phyloP scores from a whole-genome alignment of 768 basidiomycete genomes.

The Pisolithus albus region DNA sequence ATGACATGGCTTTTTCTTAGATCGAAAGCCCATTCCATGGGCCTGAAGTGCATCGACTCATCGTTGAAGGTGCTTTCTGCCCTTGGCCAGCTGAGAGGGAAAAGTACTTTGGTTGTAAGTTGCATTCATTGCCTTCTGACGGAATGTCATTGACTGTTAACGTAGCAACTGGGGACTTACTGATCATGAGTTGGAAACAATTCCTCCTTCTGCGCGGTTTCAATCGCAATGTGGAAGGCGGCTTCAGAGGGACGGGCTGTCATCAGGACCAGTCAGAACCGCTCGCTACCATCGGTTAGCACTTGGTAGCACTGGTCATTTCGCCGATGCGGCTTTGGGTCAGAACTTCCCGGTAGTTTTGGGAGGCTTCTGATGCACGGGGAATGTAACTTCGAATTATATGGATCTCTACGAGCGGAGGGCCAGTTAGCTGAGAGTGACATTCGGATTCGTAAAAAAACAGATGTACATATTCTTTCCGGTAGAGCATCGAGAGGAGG shows the following conservation, averaged over 20 bases:
- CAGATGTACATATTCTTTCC: constrained; percentile 29
- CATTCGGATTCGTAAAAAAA: constrained; percentile 71
- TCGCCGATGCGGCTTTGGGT: constrained; percentile 54
- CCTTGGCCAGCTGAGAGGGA: constrained; percentile 43
- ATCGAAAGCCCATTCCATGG: constrained; percentile 31
- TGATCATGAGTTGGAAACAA: constrained; percentile 50
- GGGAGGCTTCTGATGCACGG: constrained; percentile 54
- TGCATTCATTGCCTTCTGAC: constrained; percentile 1
- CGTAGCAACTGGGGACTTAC: constrained; percentile 68
- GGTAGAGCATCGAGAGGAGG: constrained; percentile 32
- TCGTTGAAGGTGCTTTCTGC: constrained; percentile 34
- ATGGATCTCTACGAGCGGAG: constrained; percentile 46
- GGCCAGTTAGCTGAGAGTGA: constrained; percentile 43
- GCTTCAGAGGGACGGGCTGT: too few relatives aligned
- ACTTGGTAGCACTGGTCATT: too few relatives aligned
- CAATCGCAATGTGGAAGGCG: constrained; percentile 19
- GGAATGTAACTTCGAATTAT: constrained; percentile 52
- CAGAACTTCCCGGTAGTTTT: constrained; percentile 45
- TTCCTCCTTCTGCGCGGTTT: constrained; percentile 54
- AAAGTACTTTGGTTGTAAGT: constrained; percentile 60
- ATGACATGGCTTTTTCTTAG: constrained; percentile 43
- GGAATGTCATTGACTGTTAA: background rate
- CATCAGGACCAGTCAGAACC: too few relatives aligned
- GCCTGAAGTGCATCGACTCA: too few relatives aligned
- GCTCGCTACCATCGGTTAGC: too few relatives aligned